phyloP scores from a whole-genome alignment of 1,139 yeast genomes.

The Lodderomyces elongisporus region DNA sequence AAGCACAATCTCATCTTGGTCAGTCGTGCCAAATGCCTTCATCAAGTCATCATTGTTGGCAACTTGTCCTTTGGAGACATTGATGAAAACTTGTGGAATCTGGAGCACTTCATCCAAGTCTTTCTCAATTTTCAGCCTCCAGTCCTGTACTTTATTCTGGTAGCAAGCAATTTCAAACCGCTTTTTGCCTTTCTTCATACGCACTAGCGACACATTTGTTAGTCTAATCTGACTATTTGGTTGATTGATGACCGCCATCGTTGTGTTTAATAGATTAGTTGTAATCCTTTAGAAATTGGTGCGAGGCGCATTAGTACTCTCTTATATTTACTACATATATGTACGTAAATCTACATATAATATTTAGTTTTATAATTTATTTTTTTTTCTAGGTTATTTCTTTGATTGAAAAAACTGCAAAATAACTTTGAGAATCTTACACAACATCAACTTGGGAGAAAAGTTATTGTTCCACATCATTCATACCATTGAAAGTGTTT shows the following conservation, averaged over 20 bases:
- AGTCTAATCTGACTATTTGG: constrained; percentile 85
- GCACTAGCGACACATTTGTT: constrained; percentile 89
- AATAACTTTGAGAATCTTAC: too few relatives aligned
- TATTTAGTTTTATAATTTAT: too few relatives aligned
- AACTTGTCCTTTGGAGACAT: constrained; percentile 92
- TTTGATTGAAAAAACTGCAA: too few relatives aligned
- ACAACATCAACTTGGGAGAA: too few relatives aligned
- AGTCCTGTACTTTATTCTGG: constrained; percentile 95
- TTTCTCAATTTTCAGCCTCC: constrained; percentile 83
- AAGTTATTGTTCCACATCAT: too few relatives aligned
- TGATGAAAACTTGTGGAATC: constrained; percentile 88
- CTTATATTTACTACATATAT: too few relatives aligned
- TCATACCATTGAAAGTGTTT: too few relatives aligned
- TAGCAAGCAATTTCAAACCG: constrained; percentile 95
- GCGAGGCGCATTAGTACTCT: too few relatives aligned
- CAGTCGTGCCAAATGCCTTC: constrained; percentile 69
- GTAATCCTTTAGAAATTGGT: too few relatives aligned
- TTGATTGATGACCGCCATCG: constrained; percentile 67
- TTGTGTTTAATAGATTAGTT: too few relatives aligned
- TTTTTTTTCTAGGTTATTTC: too few relatives aligned
- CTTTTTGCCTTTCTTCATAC: constrained; percentile 85
- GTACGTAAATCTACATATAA: too few relatives aligned
- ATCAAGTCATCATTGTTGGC: constrained; percentile 84
- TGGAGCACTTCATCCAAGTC: constrained; percentile 94
- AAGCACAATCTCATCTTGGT: constrained; percentile 65